Evolutionary conservation across 192 early-diverging fungal species (phyloP).

Genomic region (Coemansia sp.): DNA sequence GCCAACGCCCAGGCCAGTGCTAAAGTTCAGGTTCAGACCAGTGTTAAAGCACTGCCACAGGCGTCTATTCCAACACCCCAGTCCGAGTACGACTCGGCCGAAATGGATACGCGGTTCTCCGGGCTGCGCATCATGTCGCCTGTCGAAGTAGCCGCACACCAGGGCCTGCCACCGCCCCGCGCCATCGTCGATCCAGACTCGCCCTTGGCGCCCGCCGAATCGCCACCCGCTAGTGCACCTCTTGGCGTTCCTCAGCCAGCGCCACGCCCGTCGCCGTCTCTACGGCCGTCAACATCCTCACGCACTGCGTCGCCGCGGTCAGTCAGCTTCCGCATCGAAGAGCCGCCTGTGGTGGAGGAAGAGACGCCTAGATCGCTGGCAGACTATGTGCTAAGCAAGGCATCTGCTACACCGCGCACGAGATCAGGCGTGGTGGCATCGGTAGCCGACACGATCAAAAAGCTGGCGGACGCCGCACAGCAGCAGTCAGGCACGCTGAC

Average conservation of each 20-base stretch:
- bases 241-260: constrained; percentile 11
- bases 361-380: constrained; percentile 34
- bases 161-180: constrained; percentile 48
- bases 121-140: constrained; percentile 52
- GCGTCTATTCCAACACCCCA: constrained; percentile 50
- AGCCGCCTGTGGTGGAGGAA: constrained; percentile 5
- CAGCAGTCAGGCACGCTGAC: neutral
- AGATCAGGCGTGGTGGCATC: constrained; percentile 31
- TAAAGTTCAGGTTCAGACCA: neutral
- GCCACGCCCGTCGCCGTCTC: constrained; percentile 42
- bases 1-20: too few species aligned
- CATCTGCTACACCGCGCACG: neutral
- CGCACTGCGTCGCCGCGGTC: constrained; percentile 45
- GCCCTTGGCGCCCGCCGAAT: constrained; percentile 18
- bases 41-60: neutral
- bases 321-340: constrained; percentile 53
- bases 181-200: constrained; percentile 45
- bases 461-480: constrained; percentile 20
- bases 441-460: constrained; percentile 53
- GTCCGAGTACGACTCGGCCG: constrained; percentile 40
- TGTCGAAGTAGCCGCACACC: constrained; percentile 49
- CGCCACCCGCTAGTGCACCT: neutral
- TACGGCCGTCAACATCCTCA: constrained; percentile 34
- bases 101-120: constrained; percentile 8
- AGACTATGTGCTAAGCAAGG: constrained; percentile 55